Percentiles rank a stretch among this genome's conserved stretches.
phyloP scores from a whole-genome alignment of 495 filamentous ascomycete species.

The Rusavskia elegans region DNA sequence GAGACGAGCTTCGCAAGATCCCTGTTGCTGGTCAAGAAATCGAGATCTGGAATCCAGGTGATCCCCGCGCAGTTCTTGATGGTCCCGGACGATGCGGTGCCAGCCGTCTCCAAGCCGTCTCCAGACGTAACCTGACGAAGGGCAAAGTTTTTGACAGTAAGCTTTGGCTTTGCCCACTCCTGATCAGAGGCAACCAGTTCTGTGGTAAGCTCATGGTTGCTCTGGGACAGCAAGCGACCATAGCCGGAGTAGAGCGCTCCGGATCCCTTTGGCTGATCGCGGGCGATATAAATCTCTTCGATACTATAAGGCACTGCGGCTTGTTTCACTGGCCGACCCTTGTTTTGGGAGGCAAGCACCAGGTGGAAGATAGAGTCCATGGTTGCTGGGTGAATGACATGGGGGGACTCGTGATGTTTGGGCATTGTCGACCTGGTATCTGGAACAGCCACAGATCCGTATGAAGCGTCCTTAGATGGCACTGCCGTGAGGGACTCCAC shows the following conservation, averaged over 20 bases:
- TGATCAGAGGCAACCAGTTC: slow-evolving; percentile 46
- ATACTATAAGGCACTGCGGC: slow-evolving; percentile 4
- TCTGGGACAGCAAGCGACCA: slow-evolving; percentile 20
- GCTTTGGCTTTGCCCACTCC: slow-evolving; percentile 46
- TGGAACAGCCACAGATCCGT: background rate
- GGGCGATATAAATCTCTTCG: slow-evolving; percentile 26
- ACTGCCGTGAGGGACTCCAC: background rate
- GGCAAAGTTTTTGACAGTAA: slow-evolving; percentile 11
- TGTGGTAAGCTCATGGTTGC: slow-evolving; percentile 32
- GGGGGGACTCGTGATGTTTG: background rate
- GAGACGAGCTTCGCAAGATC: background rate
- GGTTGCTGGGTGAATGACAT: slow-evolving; percentile 19
- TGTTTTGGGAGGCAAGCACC: background rate
- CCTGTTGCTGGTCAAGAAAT: background rate
- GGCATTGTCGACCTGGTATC: background rate
- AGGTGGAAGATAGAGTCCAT: slow-evolving; percentile 20
- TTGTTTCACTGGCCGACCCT: background rate
- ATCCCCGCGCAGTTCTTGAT: background rate
- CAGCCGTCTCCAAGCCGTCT: background rate
- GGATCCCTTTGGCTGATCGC: slow-evolving; percentile 21
- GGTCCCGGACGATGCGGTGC: background rate
- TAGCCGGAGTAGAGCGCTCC: slow-evolving; percentile 21
- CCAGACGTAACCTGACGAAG: background rate
- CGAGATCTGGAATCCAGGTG: background rate
- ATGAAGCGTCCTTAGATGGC: background rate